These are phyloP conservation scores for Pseudopediastrum boryanum DNA, from an alignment of 139 green algal species.

Conservation along the genomic window DNA sequence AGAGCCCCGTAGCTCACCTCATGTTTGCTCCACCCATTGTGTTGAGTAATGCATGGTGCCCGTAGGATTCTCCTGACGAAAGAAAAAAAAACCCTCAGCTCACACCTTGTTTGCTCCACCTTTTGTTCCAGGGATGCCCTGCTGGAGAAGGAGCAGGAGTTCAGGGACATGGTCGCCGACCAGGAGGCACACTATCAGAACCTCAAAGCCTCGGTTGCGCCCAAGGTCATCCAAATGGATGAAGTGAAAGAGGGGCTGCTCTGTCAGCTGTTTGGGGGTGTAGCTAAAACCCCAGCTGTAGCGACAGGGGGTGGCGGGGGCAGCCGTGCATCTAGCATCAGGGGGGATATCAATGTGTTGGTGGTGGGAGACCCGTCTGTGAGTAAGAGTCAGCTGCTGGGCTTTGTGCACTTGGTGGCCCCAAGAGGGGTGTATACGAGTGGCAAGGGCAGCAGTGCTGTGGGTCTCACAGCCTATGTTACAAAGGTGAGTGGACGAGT, in stretches of 20 bases:
- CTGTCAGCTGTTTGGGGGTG: constrained; percentile 85
- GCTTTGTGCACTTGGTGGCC: constrained; percentile 92
- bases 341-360: constrained; percentile 95
- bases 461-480: constrained; percentile 97
- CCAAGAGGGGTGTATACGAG: constrained; percentile 95
- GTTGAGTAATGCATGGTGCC: too few species aligned
- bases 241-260: constrained; percentile 95
- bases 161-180: constrained; percentile 62
- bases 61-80: too few species aligned
- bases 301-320: constrained; percentile 14
- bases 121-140: too few species aligned
- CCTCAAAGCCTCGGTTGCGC: constrained; percentile 86
- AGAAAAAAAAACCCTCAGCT: too few species aligned
- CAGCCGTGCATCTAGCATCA: constrained; percentile 35
- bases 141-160: constrained; percentile 44
- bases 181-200: constrained; percentile 90
- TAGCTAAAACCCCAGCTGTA: constrained; percentile 62
- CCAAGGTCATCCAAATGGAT: constrained; percentile 97
- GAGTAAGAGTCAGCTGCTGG: constrained; percentile 92
- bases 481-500: too few species aligned
- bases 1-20: too few species aligned
- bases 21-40: too few species aligned
- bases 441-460: constrained; percentile 89
- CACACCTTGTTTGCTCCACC: too few species aligned
- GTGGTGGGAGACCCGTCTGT: constrained; percentile 94